A percentile compares a stretch with the other conserved stretches of the same genome.
Conservation (phyloP, 257 asterid species). For the Petunia axillaris region DNA sequence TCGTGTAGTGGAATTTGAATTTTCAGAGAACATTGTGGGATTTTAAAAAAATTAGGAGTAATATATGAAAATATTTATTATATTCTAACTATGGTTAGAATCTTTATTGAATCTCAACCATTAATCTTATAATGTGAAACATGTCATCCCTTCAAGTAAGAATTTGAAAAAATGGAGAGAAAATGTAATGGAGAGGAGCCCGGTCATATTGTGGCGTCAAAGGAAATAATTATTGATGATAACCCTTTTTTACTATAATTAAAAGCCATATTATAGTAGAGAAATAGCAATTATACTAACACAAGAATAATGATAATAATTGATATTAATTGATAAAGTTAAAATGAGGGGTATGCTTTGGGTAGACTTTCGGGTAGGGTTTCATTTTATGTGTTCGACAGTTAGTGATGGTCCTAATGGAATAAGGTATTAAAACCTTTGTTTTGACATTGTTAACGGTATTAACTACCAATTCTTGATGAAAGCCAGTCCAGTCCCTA, state of each 20-base stretch:
- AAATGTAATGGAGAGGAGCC: too few species aligned
- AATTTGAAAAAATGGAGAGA: too few species aligned
- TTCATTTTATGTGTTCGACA: not conserved
- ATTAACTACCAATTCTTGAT: slow-evolving; percentile 52
- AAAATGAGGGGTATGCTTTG: not conserved
- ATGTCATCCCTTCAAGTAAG: too few species aligned
- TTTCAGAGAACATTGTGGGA: too few species aligned
- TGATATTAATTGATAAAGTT: not conserved
- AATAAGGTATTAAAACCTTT: not conserved
- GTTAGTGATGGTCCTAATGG: not conserved
- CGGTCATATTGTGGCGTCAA: too few species aligned
- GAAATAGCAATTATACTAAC: slow-evolving; percentile 8
- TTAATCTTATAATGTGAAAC: too few species aligned
- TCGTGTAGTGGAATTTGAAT: too few species aligned
- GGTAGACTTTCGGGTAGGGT: slow-evolving; percentile 8
- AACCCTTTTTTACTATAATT: not conserved
- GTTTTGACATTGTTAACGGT: slow-evolving; percentile 49
- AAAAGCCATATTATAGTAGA: not conserved
- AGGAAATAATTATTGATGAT: not conserved
- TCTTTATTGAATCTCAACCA: too few species aligned
- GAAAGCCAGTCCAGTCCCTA: slow-evolving; percentile 26
- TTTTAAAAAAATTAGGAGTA: too few species aligned
- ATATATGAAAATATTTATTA: too few species aligned
- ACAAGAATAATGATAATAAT: not conserved
- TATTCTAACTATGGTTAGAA: too few species aligned